Evolutionary conservation across 2,329 filamentous ascomycete species (phyloP).

Genomic region (Hypoxylon sp.): DNA sequence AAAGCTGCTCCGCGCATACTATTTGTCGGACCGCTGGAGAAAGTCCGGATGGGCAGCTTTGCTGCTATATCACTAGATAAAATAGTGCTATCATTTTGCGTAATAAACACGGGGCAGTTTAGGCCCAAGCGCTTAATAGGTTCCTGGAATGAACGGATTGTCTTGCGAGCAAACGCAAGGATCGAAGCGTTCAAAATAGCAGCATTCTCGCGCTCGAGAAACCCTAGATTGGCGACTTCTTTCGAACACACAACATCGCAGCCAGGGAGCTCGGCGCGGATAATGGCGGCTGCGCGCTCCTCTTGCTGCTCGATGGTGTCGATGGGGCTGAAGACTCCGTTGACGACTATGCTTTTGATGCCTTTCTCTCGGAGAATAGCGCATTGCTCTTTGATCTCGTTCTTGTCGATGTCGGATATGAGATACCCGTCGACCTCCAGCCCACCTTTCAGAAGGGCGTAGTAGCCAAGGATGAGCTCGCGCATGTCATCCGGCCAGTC

Average conservation of each 20-base stretch:
- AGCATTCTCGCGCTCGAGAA: slow-evolving; percentile 75
- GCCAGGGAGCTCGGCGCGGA: slow-evolving; percentile 58
- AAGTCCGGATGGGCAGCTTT: slow-evolving; percentile 71
- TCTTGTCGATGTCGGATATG: slow-evolving; percentile 63
- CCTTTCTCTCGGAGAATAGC: slow-evolving; percentile 58
- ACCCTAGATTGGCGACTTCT: slow-evolving; percentile 68
- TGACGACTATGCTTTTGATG: slow-evolving; percentile 64
- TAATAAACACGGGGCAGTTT: slow-evolving; percentile 71
- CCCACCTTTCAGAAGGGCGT: slow-evolving; percentile 64
- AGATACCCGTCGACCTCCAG: slow-evolving; percentile 66
- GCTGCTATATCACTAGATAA: slow-evolving; percentile 68
- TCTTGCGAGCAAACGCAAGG: slow-evolving; percentile 69
- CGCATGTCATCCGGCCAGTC: slow-evolving; percentile 69
- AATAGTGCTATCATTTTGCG: slow-evolving; percentile 75
- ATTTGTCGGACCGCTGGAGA: slow-evolving; percentile 75
- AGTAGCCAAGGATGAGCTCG: slow-evolving; percentile 62
- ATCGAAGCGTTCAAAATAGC: slow-evolving; percentile 76
- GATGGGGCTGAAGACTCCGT: slow-evolving; percentile 68
- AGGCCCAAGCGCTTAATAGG: slow-evolving; percentile 67
- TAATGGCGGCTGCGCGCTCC: slow-evolving; percentile 62
- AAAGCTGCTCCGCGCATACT: slow-evolving; percentile 75
- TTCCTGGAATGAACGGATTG: slow-evolving; percentile 69
- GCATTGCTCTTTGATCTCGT: slow-evolving; percentile 60
- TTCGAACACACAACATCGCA: slow-evolving; percentile 66
- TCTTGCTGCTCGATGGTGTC: slow-evolving; percentile 66